Conservation (phyloP, 495 filamentous ascomycete genomes). For the Hypoxylon intermedium region DNA sequence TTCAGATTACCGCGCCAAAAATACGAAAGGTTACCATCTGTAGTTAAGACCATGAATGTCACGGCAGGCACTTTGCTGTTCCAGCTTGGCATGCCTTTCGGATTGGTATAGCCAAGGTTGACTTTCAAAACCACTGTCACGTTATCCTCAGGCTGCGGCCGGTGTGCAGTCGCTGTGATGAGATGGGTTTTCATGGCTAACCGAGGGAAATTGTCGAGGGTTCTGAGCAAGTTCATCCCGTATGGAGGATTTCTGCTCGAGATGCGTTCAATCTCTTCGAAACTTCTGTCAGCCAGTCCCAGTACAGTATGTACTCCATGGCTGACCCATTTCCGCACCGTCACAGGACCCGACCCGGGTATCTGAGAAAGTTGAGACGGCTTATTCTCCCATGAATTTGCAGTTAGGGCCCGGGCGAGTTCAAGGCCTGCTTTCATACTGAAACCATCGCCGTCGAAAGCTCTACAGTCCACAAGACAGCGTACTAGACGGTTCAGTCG, state of each 20-base stretch:
- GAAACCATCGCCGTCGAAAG: conserved; percentile 69
- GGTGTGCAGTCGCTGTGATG: conserved; percentile 41
- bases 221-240: conserved; percentile 70
- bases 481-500: conserved; percentile 77
- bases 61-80: conserved; percentile 67
- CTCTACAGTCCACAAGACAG: conserved; percentile 86
- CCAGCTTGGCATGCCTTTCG: conserved; percentile 66
- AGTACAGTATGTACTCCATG: conserved; percentile 75
- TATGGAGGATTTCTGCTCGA: conserved; percentile 84
- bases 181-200: conserved; percentile 61
- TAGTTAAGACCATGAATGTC: conserved; percentile 78
- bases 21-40: conserved; percentile 74
- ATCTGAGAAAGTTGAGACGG: conserved; percentile 88
- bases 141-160: conserved; percentile 38
- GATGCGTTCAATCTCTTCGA: conserved; percentile 75
- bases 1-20: conserved; percentile 78
- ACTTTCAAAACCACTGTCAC: conserved; percentile 69
- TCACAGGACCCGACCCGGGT: conserved; percentile 77
- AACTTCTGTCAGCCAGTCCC: conserved; percentile 69
- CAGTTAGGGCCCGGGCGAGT: conserved; percentile 76
- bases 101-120: conserved; percentile 76
- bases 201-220: conserved; percentile 75
- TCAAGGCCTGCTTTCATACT: conserved; percentile 75
- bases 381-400: conserved; percentile 85
- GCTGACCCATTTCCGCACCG: conserved; percentile 76